Percentiles rank a stretch among this genome's conserved stretches.
phyloP scores from a whole-genome alignment of 1,284 basidiomycete genomes.

The Austroboletus novae-zelandiae region DNA sequence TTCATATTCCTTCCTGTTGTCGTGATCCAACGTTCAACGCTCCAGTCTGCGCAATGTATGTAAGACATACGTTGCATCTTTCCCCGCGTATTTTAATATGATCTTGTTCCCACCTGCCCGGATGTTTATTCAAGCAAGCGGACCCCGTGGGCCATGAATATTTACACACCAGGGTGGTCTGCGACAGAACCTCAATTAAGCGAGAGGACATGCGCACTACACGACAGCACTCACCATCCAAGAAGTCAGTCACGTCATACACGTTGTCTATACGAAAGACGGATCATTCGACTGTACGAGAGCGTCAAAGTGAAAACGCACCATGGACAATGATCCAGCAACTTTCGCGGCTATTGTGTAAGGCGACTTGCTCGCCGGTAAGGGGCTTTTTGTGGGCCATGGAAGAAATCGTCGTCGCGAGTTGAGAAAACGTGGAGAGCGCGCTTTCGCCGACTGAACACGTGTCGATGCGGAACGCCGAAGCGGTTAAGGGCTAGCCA shows the following conservation, averaged over 20 bases:
- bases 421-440: not conserved
- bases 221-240: slow-evolving; percentile 45
- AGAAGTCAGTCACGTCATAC: slow-evolving; percentile 78
- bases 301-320: slow-evolving; percentile 26
- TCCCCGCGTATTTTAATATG: slow-evolving; percentile 72
- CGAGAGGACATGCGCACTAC: slow-evolving; percentile 2
- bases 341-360: slow-evolving; percentile 68
- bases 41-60: not conserved
- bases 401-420: not conserved
- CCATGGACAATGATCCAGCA: slow-evolving; percentile 92
- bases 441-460: no score
- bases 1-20: slow-evolving; percentile 59
- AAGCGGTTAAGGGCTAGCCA: not conserved
- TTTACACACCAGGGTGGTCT: slow-evolving; percentile 65
- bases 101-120: slow-evolving; percentile 56
- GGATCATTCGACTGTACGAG: slow-evolving; percentile 5
- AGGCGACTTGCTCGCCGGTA: slow-evolving; percentile 53
- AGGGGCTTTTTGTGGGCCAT: slow-evolving; percentile 25
- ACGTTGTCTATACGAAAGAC: slow-evolving; percentile 45
- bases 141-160: not conserved
- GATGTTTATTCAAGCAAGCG: not conserved
- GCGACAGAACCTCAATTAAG: not conserved
- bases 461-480: not conserved
- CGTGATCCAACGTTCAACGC: slow-evolving; percentile 1
- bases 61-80: slow-evolving; percentile 63